Base-by-base conservation (phyloP, 2,329 filamentous ascomycete species). In the Akanthomyces dipterigenus region DNA sequence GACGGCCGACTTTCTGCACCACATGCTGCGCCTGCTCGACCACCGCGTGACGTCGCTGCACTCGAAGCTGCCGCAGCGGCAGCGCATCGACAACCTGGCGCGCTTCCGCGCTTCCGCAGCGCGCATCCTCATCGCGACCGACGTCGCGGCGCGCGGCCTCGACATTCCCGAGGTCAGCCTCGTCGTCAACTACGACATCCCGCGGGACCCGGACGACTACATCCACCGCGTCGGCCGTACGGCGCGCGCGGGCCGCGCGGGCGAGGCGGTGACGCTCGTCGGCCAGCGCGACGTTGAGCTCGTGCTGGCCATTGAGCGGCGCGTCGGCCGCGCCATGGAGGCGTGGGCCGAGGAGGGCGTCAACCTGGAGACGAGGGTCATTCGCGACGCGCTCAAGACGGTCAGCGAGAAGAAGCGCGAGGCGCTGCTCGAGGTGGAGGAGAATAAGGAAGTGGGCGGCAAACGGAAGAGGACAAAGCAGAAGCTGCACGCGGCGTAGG, bases 371-470 rank as follows among this genome's bases (percentile, higher is more conserved):
- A 90, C 88, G 2, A 82, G 95, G 62, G 91, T 99, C 26, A 80
- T 96, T 53, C 83, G 89, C 60, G 93, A 96, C 65, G 87, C 88
- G 40, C 77, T 99, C 70, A 97, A 96, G 81, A 74, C 91, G 50
- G 95, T 99, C 6, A 88, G 90, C n/a, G 90, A 96, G 79, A 96
- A 93, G 83, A 97, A 96, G 82, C 84, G 93, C 62, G 92, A 97
- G 76, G 95, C 93, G 1, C 72, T 93, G 72, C 75, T 97, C 67
- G 91, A 96, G 75, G 91, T 98, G 66, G 95, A 97, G 72, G 91
- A 98, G 75, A 89, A 90, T 12, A 88, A 89, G 68, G 93, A 98
- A 76, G 91, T 97, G 5, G 86, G 89, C 61, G 95, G 95, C n/a
- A 95, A 96, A 78, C 77, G 85, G 67, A 88, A 87, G 75, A 76